Base-by-base conservation (phyloP, 371 early-diverging fungal species). In the Batrachochytrium dendrobatidis region DNA sequence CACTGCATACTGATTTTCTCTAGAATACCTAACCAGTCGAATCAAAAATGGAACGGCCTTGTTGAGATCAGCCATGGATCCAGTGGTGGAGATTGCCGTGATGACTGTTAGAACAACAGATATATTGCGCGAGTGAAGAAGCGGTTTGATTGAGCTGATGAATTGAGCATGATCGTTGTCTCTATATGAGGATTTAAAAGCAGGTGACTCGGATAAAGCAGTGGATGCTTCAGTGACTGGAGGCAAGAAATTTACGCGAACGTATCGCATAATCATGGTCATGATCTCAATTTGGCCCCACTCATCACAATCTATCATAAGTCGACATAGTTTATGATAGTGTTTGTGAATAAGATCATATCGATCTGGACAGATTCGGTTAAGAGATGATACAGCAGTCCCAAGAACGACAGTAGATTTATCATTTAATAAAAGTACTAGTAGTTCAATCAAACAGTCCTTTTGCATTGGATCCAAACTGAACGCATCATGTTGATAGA, bases 231-330 rank as follows among this genome's bases (percentile, higher is more conserved):
- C n/a, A 17, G 8, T 24, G 4, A 31, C 35, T 6, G 72, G 76
- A 32, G 69, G 59, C 22, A 63, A 34, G 53, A 75, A 75, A 25
- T 60, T 58, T 25, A n/a, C n/a, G 29, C 72, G 44, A 1, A 62
- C 66, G 75, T 97, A 97, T 12, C 88, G 78, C 34, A 86, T 54
- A 57, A 97, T 64, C 17, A 92, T 65, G 29, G 83, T 81, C 39
- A 93, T 59, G n/a, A 92, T 85, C 10, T 89, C 86, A 55, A 92
- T 81, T 70, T 95, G 95, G 18, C 90, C 92, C 95, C 95, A 94
- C 66, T 94, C 92, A 69, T 97, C 95, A 53, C 90, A 83, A 43
- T 92, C 94, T 5, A 83, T 73, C 29, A 97, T 68, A 76, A 92
- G 73, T 28, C 74, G 71, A 64, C 95, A 95, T 48, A 94, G 75